Evolutionary conservation across 495 filamentous ascomycete species (phyloP).

Genomic region (Staphylotrichum longicolle): DNA sequence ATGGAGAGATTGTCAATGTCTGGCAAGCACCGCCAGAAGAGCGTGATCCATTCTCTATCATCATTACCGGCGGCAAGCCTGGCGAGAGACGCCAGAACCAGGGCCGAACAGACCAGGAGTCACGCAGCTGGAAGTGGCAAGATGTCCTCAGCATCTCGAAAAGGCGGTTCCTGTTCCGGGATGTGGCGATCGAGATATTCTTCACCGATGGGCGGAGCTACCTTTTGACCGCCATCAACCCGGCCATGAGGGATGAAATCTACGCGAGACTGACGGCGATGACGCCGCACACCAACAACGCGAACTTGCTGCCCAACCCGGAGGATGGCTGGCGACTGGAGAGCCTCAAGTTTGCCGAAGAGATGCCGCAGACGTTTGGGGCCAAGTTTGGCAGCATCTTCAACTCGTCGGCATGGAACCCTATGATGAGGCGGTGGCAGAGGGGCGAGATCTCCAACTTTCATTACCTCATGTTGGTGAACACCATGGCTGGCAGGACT

Average conservation of each 20-base stretch:
- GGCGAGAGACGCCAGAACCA: constrained; percentile 53
- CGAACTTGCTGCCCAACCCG: constrained; percentile 50
- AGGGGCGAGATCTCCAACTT: constrained; percentile 97
- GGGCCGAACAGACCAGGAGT: constrained; percentile 65
- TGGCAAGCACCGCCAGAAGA: constrained; percentile 91
- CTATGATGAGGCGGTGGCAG: constrained; percentile 86
- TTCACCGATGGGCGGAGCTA: constrained; percentile 96
- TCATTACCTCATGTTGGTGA: constrained; percentile 96
- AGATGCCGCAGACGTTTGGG: constrained; percentile 77
- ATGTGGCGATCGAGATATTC: constrained; percentile 93
- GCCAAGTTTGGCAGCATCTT: constrained; percentile 95
- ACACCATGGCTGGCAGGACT: constrained; percentile 92
- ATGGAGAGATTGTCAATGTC: constrained; percentile 94
- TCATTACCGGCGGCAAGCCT: constrained; percentile 78
- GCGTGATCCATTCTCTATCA: constrained; percentile 89
- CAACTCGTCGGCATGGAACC: constrained; percentile 68
- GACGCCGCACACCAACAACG: constrained; percentile 68
- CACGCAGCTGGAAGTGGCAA: constrained; percentile 88
- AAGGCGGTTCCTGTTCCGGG: constrained; percentile 88
- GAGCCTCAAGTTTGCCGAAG: constrained; percentile 75
- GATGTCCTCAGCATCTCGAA: constrained; percentile 97
- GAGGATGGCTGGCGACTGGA: constrained; percentile 86
- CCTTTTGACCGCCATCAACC: constrained; percentile 76
- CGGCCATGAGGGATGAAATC: constrained; percentile 70
- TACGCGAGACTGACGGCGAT: constrained; percentile 69